Evolutionary conservation across 306 rosid genomes (phyloP).

Genomic region (Cicer bijugum): DNA sequence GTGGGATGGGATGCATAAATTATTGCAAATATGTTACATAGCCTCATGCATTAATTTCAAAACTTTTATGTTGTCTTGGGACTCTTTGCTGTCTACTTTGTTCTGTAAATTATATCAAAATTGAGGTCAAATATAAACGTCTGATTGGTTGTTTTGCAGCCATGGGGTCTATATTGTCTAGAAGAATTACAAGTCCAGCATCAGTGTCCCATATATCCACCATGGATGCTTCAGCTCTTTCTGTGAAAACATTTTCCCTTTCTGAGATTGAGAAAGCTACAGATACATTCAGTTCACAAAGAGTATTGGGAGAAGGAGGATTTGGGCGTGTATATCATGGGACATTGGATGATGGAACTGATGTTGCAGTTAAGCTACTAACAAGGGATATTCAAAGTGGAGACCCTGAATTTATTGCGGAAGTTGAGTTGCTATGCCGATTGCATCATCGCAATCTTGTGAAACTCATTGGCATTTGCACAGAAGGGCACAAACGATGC

Average conservation of each 20-base stretch:
- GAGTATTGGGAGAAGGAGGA: conserved; percentile 94
- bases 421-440: conserved; percentile 92
- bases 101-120: conserved; percentile 36
- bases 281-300: conserved; percentile 70
- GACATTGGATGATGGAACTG: conserved; percentile 78
- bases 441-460: conserved; percentile 98
- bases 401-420: conserved; percentile 81
- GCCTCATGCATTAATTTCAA: background rate
- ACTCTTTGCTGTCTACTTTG: conserved; percentile 21
- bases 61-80: conserved; percentile 22
- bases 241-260: conserved; percentile 76
- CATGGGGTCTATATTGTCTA: conserved; percentile 66
- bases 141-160: conserved; percentile 57
- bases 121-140: conserved; percentile 37
- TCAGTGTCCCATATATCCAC: conserved; percentile 75
- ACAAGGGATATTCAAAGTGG: conserved; percentile 75
- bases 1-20: conserved; percentile 32
- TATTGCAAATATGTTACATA: conserved; percentile 20
- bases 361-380: conserved; percentile 90
- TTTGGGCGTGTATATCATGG: conserved; percentile 92
- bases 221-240: conserved; percentile 70
- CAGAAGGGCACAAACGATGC: conserved; percentile 79
- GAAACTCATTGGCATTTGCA: conserved; percentile 90
- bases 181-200: conserved; percentile 80
- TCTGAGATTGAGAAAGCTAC: conserved; percentile 92